These are phyloP conservation scores for Centaurea solstitialis DNA, from an alignment of 129 eudicot genomes.

Conservation along the genomic window DNA sequence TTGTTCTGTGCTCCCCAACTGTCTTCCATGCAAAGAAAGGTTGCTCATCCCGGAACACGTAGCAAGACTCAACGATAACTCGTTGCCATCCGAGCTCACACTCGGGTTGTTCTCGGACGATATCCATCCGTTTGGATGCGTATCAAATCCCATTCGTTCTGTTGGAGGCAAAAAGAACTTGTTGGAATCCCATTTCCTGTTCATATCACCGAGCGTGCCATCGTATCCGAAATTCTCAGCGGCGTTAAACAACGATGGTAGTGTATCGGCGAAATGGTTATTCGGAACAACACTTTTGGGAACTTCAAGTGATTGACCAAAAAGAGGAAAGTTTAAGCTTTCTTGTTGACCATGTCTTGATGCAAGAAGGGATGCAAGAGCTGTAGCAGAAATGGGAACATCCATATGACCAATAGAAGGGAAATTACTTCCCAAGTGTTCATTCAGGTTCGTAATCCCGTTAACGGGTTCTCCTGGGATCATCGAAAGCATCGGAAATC, in stretches of 20 bases:
- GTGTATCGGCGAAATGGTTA: slow-evolving; percentile 16
- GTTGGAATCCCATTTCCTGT: slow-evolving; percentile 55
- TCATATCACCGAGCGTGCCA: slow-evolving; percentile 38
- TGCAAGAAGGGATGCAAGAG: slow-evolving; percentile 53
- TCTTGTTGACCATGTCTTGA: slow-evolving; percentile 33
- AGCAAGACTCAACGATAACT: slow-evolving; percentile 74
- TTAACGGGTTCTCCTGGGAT: slow-evolving; percentile 41
- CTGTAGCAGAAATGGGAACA: slow-evolving; percentile 48
- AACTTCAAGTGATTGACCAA: slow-evolving; percentile 25
- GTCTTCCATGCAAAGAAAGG: slow-evolving; percentile 39
- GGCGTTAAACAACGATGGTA: slow-evolving; percentile 17
- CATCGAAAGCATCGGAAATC: slow-evolving; percentile 41
- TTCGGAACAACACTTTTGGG: slow-evolving; percentile 15
- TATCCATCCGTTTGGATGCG: slow-evolving; percentile 49
- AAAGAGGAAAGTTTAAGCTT: slow-evolving; percentile 22
- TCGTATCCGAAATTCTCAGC: slow-evolving; percentile 35
- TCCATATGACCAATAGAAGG: slow-evolving; percentile 31
- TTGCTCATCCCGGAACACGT: slow-evolving; percentile 58
- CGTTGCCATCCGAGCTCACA: slow-evolving; percentile 47
- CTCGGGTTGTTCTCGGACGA: slow-evolving; percentile 38
- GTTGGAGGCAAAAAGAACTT: slow-evolving; percentile 34
- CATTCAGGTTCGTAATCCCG: slow-evolving; percentile 13
- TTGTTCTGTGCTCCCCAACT: slow-evolving; percentile 35
- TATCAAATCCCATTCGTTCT: slow-evolving; percentile 19
- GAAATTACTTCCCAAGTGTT: slow-evolving; percentile 28